Evolutionary conservation across 345 rosid genomes (phyloP).

Genomic region (Murraya paniculata): DNA sequence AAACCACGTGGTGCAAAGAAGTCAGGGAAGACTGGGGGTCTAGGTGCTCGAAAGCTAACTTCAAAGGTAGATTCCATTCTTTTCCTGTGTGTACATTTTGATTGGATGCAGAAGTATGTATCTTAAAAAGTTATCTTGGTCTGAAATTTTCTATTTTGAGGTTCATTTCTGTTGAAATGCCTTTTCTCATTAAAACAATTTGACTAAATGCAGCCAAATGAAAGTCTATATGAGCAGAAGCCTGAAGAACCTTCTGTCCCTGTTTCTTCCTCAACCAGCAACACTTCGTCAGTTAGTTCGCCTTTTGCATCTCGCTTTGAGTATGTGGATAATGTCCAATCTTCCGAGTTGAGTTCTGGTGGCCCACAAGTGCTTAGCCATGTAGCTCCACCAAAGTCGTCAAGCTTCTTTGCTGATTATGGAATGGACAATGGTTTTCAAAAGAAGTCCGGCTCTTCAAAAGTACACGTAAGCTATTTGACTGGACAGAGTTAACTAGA

Average conservation of each 20-base stretch:
- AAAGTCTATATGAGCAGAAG: constrained; percentile 89
- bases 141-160: too few relatives aligned
- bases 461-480: constrained; percentile 56
- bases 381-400: constrained; percentile 91
- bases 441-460: constrained; percentile 65
- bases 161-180: neutral
- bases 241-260: constrained; percentile 83
- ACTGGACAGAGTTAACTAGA: neutral
- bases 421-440: constrained; percentile 78
- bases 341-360: constrained; percentile 49
- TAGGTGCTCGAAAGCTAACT: constrained; percentile 90
- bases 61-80: constrained; percentile 48
- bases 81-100: neutral
- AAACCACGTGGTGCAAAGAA: constrained; percentile 84
- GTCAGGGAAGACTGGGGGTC: constrained; percentile 77
- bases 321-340: constrained; percentile 63
- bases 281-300: constrained; percentile 44
- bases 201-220: constrained; percentile 60
- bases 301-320: constrained; percentile 87
- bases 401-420: constrained; percentile 82
- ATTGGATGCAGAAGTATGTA: neutral
- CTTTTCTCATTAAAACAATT: neutral
- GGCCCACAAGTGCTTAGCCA: constrained; percentile 79
- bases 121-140: neutral
- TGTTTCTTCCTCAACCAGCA: constrained; percentile 52